Conservation (phyloP, 1,284 basidiomycete species). For the Thecaphora thlaspeos region DNA sequence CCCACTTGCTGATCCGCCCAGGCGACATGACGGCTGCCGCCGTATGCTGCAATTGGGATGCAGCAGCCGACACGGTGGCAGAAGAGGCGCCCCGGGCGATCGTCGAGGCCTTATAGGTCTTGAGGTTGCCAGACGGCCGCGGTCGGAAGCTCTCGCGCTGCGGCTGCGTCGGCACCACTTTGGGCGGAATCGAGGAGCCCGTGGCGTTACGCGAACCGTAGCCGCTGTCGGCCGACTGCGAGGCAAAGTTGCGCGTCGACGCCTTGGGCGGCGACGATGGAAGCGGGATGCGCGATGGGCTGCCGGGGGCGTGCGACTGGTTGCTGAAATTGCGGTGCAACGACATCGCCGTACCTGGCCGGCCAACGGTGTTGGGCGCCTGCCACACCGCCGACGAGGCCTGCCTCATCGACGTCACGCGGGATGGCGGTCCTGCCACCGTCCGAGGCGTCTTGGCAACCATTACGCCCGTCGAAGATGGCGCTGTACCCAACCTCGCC, state of each 20-base stretch:
- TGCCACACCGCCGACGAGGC: background rate
- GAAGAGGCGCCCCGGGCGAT: no score
- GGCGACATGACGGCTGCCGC: conserved; percentile 11
- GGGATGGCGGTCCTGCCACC: conserved; percentile 2
- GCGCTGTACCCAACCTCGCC: conserved; percentile 17
- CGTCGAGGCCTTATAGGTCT: background rate
- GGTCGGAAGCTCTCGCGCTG: conserved; percentile 34
- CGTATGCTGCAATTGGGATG: no score
- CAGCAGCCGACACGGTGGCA: no score
- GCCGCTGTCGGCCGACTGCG: background rate
- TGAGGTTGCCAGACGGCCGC: conserved; percentile 11
- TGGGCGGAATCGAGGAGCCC: conserved; percentile 7
- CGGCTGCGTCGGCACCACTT: conserved; percentile 11
- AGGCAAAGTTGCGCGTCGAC: background rate
- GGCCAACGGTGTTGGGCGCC: background rate
- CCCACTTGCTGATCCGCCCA: conserved; percentile 36
- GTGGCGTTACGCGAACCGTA: conserved; percentile 19
- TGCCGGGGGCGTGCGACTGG: conserved; percentile 2
- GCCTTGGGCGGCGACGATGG: background rate
- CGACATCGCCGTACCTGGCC: background rate
- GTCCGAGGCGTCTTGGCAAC: conserved; percentile 9
- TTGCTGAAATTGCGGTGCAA: background rate
- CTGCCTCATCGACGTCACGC: background rate
- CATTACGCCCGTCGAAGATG: conserved; percentile 20
- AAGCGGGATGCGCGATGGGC: conserved; percentile 25